phyloP scores from a whole-genome alignment of 1,284 basidiomycete genomes.

The Ustilago vetiveriae region DNA sequence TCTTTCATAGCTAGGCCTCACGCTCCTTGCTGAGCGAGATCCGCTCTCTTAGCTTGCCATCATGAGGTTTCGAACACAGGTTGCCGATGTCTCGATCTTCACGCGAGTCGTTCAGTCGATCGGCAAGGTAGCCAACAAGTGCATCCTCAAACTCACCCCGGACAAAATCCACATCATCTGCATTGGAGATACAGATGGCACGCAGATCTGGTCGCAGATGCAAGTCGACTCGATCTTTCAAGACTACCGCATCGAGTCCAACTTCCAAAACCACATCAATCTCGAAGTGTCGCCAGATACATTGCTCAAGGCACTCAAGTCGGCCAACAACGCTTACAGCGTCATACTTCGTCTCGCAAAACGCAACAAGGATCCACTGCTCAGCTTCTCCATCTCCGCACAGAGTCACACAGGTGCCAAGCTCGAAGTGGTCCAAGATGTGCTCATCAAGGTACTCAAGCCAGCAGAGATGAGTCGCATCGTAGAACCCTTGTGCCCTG shows the following conservation, averaged over 20 bases:
- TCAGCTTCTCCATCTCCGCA: slow-evolving; percentile 61
- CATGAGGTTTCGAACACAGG: slow-evolving; percentile 64
- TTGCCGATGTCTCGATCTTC: slow-evolving; percentile 56
- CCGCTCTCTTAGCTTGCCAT: slow-evolving; percentile 3
- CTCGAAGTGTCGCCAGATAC: slow-evolving; percentile 66
- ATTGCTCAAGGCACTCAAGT: slow-evolving; percentile 60
- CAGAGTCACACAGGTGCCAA: slow-evolving; percentile 53
- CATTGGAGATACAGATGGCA: slow-evolving; percentile 53
- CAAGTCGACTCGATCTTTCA: slow-evolving; percentile 53
- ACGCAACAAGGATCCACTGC: slow-evolving; percentile 59
- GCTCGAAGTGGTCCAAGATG: slow-evolving; percentile 64
- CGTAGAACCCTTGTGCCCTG: slow-evolving; percentile 64
- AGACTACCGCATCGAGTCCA: slow-evolving; percentile 65
- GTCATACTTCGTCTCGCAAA: slow-evolving; percentile 65
- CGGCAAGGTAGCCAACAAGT: slow-evolving; percentile 59
- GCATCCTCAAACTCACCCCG: slow-evolving; percentile 62
- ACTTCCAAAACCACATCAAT: slow-evolving; percentile 67
- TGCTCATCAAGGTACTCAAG: slow-evolving; percentile 64
- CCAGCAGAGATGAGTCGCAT: slow-evolving; percentile 60
- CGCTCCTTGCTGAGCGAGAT: slow-evolving; percentile 3
- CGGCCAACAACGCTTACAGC: slow-evolving; percentile 52
- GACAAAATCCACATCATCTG: slow-evolving; percentile 65
- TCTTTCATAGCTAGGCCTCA: slow-evolving; percentile 2
- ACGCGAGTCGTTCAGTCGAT: slow-evolving; percentile 61
- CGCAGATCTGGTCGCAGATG: slow-evolving; percentile 66